These are phyloP conservation scores for Moesziomyces sp. DNA, from an alignment of 1,284 basidiomycete genomes.

Conservation along the genomic window DNA sequence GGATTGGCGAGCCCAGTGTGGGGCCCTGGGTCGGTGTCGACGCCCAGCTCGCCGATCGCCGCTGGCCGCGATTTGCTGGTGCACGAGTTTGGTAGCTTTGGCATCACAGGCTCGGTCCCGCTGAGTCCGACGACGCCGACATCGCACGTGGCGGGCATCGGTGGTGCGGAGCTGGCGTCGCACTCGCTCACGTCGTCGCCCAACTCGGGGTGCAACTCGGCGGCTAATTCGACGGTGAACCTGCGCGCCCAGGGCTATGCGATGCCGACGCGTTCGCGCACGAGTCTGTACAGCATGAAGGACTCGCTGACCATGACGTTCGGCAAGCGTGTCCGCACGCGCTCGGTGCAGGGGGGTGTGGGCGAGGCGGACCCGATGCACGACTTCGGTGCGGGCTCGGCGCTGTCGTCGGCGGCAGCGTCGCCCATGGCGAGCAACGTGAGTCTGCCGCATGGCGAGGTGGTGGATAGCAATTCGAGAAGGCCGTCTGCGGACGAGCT, in stretches of 20 bases:
- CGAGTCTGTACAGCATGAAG: slow-evolving; percentile 39
- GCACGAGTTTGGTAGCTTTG: slow-evolving; percentile 37
- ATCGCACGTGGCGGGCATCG: neutral
- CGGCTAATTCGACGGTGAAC: slow-evolving; percentile 25
- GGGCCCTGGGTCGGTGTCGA: slow-evolving; percentile 30
- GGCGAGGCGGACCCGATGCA: slow-evolving; percentile 9
- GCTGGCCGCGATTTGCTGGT: slow-evolving; percentile 21
- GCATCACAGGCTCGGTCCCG: slow-evolving; percentile 12
- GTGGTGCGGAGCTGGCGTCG: slow-evolving; percentile 4
- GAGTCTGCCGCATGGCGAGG: slow-evolving; percentile 19
- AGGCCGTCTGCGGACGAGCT: slow-evolving; percentile 23
- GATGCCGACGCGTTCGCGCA: slow-evolving; percentile 25
- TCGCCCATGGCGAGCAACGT: slow-evolving; percentile 35
- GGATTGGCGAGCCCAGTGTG: slow-evolving; percentile 26
- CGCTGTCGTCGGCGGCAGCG: slow-evolving; percentile 18
- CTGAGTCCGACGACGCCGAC: slow-evolving; percentile 23
- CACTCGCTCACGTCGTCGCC: slow-evolving; percentile 41
- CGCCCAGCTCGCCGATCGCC: slow-evolving; percentile 34
- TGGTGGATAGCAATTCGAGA: slow-evolving; percentile 3
- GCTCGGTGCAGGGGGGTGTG: slow-evolving; percentile 27
- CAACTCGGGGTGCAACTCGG: slow-evolving; percentile 22
- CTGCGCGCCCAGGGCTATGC: slow-evolving; percentile 13
- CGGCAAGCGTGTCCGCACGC: slow-evolving; percentile 23
- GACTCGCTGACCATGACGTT: slow-evolving; percentile 45
- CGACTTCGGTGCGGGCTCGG: slow-evolving; percentile 19